phyloP scores from a whole-genome alignment of 2,329 filamentous ascomycete species.

The Aureobasidium lini region DNA sequence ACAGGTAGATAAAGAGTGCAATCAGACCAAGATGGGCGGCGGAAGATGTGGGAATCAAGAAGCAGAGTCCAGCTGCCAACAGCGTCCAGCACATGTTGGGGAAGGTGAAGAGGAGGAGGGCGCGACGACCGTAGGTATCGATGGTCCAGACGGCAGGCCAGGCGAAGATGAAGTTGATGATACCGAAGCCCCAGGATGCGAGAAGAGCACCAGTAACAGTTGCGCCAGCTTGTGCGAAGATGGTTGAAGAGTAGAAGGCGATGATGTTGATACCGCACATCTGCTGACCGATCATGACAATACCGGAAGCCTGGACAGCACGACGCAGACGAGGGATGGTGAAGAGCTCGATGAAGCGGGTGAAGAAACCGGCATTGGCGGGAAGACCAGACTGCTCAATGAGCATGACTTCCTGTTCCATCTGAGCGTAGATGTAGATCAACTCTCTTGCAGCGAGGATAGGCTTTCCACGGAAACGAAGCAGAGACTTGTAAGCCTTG shows the following conservation, averaged over 20 bases:
- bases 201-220: conserved; percentile 34
- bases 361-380: conserved; percentile 31
- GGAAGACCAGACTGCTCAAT: conserved; percentile 27
- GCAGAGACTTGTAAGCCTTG: conserved; percentile 33
- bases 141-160: conserved; percentile 51
- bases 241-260: conserved; percentile 17
- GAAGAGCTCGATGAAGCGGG: conserved; percentile 50
- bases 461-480: conserved; percentile 31
- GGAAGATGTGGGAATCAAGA: conserved; percentile 21
- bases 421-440: conserved; percentile 34
- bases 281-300: conserved; percentile 67
- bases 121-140: conserved; percentile 29
- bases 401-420: conserved; percentile 20
- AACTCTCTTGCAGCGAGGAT: conserved; percentile 37
- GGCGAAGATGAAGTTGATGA: conserved; percentile 53
- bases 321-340: conserved; percentile 61
- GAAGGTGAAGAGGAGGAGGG: conserved; percentile 39
- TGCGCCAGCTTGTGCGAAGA: conserved; percentile 23
- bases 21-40: conserved; percentile 23
- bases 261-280: conserved; percentile 44
- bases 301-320: conserved; percentile 68
- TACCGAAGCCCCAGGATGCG: conserved; percentile 51
- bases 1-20: conserved; percentile 30
- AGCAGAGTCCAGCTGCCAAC: conserved; percentile 44
- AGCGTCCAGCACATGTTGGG: conserved; percentile 44